phyloP scores from a whole-genome alignment of 768 basidiomycete genomes.

The Lepiota brunneoincarnata region DNA sequence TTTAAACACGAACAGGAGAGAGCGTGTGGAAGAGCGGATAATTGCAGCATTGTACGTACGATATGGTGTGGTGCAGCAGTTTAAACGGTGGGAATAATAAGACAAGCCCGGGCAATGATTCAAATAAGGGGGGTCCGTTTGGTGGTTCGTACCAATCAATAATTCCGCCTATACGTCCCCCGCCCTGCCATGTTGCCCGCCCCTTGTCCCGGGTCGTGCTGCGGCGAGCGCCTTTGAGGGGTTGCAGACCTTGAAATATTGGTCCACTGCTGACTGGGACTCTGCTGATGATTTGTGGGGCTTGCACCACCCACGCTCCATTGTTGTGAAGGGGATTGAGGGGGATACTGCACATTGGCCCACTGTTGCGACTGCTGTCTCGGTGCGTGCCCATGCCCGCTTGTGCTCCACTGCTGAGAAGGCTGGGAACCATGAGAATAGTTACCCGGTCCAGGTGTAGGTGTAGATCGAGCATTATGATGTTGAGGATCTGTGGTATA shows the following conservation, averaged over 20 bases:
- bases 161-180: conserved; percentile 9
- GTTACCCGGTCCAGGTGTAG: conserved; percentile 8
- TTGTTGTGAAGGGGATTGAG: conserved; percentile 5
- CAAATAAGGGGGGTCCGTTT: not conserved
- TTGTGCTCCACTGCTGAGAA: conserved; percentile 9
- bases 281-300: not conserved
- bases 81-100: conserved; percentile 1
- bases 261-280: conserved; percentile 6
- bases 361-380: conserved; percentile 15
- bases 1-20: not conserved
- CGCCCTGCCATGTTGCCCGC: conserved; percentile 19
- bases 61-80: not conserved
- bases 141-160: not conserved
- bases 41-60: not conserved
- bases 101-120: not conserved
- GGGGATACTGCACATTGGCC: conserved; percentile 4
- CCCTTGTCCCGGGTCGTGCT: conserved; percentile 17
- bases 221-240: not conserved
- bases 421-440: conserved; percentile 10
- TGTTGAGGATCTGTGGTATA: conserved; percentile 15
- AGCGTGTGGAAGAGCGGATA: not conserved
- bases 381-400: conserved; percentile 9
- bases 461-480: conserved; percentile 13
- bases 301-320: not conserved
- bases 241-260: not conserved